A percentile compares a stretch with the other conserved stretches of the same genome.
These are phyloP conservation scores for Hanseniaspora taiwanica DNA, from an alignment of 805 yeast species.

Conservation along the genomic window DNA sequence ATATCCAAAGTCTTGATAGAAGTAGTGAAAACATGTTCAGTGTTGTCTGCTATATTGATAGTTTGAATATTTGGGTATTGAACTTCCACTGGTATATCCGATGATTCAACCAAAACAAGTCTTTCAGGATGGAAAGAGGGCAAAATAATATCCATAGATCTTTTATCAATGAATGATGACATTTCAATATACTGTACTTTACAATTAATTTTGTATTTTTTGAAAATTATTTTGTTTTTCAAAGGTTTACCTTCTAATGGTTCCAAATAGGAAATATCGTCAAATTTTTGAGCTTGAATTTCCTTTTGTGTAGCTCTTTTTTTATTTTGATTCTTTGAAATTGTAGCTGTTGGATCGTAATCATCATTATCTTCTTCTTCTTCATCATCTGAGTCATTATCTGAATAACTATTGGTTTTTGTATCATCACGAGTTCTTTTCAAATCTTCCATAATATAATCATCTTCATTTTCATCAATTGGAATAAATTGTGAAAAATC, in stretches of 20 bases:
- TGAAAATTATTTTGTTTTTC: constrained; percentile 8
- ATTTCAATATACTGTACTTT: constrained; percentile 66
- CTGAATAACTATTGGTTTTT: constrained; percentile 11
- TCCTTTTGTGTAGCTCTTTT: constrained; percentile 15
- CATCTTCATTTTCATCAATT: constrained; percentile 34
- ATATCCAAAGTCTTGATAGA: constrained; percentile 47
- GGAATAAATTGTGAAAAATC: constrained; percentile 47
- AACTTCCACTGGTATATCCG: background rate
- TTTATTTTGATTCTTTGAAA: background rate
- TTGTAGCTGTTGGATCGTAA: background rate
- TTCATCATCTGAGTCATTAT: constrained; percentile 11
- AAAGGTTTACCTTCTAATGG: constrained; percentile 23
- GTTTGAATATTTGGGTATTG: constrained; percentile 21
- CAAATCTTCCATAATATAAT: constrained; percentile 17
- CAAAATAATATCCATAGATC: constrained; percentile 68
- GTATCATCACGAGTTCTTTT: constrained; percentile 16
- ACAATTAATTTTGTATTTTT: constrained; percentile 44
- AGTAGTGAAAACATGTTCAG: constrained; percentile 36
- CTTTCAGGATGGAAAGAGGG: constrained; percentile 70
- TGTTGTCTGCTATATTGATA: constrained; percentile 24
- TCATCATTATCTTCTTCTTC: constrained; percentile 20
- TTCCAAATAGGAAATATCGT: constrained; percentile 38
- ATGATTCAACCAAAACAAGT: background rate
- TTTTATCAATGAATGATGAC: constrained; percentile 69
- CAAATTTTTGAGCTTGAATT: constrained; percentile 30